Evolutionary conservation across 129 eudicot genomes (phyloP), one percentile per base, ranked within the genome.

Genomic region (Ambrosia artemisiifolia): DNA sequence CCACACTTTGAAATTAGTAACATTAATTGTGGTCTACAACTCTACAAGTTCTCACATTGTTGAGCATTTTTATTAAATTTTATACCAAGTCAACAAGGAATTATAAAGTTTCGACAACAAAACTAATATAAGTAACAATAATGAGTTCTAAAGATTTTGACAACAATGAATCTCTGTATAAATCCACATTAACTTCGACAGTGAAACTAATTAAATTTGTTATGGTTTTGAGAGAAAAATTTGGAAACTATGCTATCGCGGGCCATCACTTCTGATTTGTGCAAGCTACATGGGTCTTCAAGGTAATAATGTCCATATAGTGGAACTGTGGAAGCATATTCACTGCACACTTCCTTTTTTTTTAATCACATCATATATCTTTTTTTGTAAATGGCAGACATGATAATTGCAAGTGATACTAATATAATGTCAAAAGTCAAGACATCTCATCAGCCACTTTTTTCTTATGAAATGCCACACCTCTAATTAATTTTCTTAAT

Each of bases 351-450:
- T 38, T 38, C 2, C 43, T 38, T 38, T 38, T 42, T 28, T 10
- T 24, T 20, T 44, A 38, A 66, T 40, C n/a, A n/a, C 7, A 66
- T 66, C 56, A 66, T 40, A 65, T 65, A 65, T 18, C 33, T 42
- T 18, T 19, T 24, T 63, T 19, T 20, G 56, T 65, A 66, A 66
- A 44, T 46, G 71, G 57, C 57, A 66, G 71, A 66, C 71, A 20
- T 7, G 43, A 66, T 42, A 66, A 46, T 46, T 66, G 42, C 35
- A 44, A 46, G 0, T 46, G 11, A 5, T 18, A 28, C 24, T 66
- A 12, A 46, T 66, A 1, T 16, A 46, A 66, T 66, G 38, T 44
- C 6, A 46, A 44, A 44, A 66, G 7, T 24, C 28, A 24, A 24
- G 28, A 24, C 42, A 66, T 49, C 12, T 66, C 57, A 66, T 66